Evolutionary conservation across 495 filamentous ascomycete genomes (phyloP).

Genomic region (Xylaria palmicola): DNA sequence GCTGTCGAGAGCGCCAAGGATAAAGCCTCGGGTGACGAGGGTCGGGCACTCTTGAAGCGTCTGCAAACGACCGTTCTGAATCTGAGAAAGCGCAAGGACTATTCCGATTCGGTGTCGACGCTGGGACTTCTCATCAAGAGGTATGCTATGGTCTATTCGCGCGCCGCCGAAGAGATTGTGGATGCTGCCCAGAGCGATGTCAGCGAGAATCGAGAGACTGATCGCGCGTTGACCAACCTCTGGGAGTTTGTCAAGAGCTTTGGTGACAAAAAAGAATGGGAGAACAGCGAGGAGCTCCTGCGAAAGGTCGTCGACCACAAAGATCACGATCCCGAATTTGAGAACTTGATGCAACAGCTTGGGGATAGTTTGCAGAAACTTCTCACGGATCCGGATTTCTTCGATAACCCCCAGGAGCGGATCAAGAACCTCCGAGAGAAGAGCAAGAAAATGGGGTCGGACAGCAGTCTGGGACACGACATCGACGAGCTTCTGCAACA

Average conservation of each 20-base stretch:
- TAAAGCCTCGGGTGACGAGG: constrained; percentile 67
- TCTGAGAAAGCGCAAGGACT: constrained; percentile 73
- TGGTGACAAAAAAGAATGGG: constrained; percentile 73
- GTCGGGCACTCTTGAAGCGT: constrained; percentile 68
- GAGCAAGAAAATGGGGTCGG: constrained; percentile 59
- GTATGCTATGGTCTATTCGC: constrained; percentile 75
- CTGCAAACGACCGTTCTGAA: constrained; percentile 75
- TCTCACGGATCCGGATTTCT: constrained; percentile 82
- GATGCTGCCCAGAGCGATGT: constrained; percentile 66
- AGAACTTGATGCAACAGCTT: constrained; percentile 68
- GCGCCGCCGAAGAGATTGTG: constrained; percentile 62
- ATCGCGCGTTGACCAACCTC: constrained; percentile 72
- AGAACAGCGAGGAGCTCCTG: constrained; percentile 64
- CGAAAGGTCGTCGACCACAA: constrained; percentile 71
- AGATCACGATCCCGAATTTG: constrained; percentile 78
- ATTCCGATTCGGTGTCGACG: constrained; percentile 80
- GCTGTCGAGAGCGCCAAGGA: constrained; percentile 65
- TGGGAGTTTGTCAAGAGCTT: constrained; percentile 77
- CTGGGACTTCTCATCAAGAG: constrained; percentile 71
- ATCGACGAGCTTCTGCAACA: constrained; percentile 71
- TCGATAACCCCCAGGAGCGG: constrained; percentile 68
- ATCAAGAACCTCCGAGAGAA: constrained; percentile 69
- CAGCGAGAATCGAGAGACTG: constrained; percentile 68
- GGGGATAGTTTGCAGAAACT: constrained; percentile 73
- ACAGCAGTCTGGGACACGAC: constrained; percentile 68